Percentiles rank a stretch among this genome's conserved stretches.
These are phyloP conservation scores for Takashimella koratensis DNA, from an alignment of 1,284 basidiomycete genomes.

Conservation along the genomic window DNA sequence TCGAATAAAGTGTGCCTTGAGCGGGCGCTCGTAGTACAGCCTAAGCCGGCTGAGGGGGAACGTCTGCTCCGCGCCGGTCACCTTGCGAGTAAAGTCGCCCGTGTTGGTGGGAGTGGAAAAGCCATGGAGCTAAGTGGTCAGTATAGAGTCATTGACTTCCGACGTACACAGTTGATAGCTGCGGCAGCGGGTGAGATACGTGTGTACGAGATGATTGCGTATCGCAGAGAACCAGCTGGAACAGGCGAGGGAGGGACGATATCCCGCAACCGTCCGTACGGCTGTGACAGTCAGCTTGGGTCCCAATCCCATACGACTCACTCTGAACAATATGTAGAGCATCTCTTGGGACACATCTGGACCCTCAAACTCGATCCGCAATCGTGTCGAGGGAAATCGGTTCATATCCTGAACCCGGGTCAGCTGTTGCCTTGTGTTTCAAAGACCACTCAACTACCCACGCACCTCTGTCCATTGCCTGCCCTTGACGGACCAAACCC, in stretches of 20 bases:
- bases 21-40: constrained; percentile 65
- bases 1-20: constrained; percentile 72
- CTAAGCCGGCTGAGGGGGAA: constrained; percentile 58
- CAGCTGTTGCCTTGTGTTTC: too few species aligned
- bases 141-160: too few species aligned
- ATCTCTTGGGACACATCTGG: constrained; percentile 75
- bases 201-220: constrained; percentile 61
- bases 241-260: constrained; percentile 62
- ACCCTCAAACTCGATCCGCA: constrained; percentile 80
- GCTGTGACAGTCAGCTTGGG: constrained; percentile 55
- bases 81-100: constrained; percentile 36
- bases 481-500: constrained; percentile 75
- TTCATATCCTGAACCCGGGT: constrained; percentile 66
- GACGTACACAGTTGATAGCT: constrained; percentile 67
- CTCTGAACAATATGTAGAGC: constrained; percentile 39
- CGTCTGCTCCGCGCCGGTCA: constrained; percentile 12
- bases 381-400: constrained; percentile 66
- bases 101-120: constrained; percentile 52
- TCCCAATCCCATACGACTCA: too few species aligned
- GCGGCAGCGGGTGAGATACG: constrained; percentile 67
- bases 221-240: constrained; percentile 66
- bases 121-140: constrained; percentile 69
- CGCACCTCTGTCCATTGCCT: constrained; percentile 67
- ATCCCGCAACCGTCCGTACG: constrained; percentile 74
- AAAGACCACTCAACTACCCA: constrained; percentile 51